Evolutionary conservation across 2,329 filamentous ascomycete genomes (phyloP), one percentile per base, ranked within the genome.

Genomic region (Fusarium chuoi): DNA sequence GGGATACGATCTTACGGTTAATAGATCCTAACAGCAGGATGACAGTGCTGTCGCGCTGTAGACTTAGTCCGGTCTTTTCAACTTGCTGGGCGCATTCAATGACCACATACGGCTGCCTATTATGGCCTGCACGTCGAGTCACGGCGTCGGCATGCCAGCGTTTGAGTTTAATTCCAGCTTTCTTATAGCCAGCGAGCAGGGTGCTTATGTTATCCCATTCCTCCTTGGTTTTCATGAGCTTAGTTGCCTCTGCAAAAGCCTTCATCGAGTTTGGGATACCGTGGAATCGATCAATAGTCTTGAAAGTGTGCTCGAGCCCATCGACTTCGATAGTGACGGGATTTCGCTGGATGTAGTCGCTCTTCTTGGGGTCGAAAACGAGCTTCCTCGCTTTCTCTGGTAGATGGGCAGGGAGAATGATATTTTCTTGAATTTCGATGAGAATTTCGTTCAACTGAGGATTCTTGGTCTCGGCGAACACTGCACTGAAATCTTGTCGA

Each of bases 401-500:
- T 35, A 93, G 87, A 78, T 90, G 88, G 38, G 85, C 82, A n/a
- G 90, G 90, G 46, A 93, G 82, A 79, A 93, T 88, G 79, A 91
- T 86, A 74, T 88, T 87, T 51, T 86, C 82, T 72, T 90, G 89
- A 78, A 92, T 86, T 28, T 77, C 81, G 45, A 81, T 79, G 69
- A 93, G 87, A 38, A 86, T 77, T 18, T 79, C 65, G 79, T 91
- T 87, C 68, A 93, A 86, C 62, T 89, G 83, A 28, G 84, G 72
- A 48, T 87, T 87, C 20, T 87, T 88, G 9, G 88, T 87, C 59
- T 85, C 83, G 13, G 82, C 79, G 78, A 91, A 91, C 64, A 87
- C 80, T 68, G 79, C 79, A 58, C 78, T 78, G 62, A 83, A 74
- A 51, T 74, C 82, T 84, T 57, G 10, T 17, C 64, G 39, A 41